Percentiles rank a stretch among this genome's conserved stretches.
Conservation (phyloP, 176 grass and related monocot genomes). For the Poa pratensis region DNA sequence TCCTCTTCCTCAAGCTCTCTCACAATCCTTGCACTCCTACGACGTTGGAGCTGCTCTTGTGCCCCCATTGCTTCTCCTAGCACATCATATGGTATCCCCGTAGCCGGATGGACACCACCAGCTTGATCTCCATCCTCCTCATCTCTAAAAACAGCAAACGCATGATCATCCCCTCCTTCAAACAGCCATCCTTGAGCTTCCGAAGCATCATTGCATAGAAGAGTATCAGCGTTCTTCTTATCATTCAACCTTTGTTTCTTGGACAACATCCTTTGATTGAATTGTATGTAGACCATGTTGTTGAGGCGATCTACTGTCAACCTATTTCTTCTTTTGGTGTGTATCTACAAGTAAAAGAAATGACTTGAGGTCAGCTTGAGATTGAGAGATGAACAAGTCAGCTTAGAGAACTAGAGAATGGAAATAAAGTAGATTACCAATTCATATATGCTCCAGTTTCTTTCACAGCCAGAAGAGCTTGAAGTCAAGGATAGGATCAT, state of each 20-base stretch:
- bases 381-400: not conserved
- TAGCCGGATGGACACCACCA: not conserved
- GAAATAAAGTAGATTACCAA: not conserved
- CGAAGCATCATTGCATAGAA: not conserved
- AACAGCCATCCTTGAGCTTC: not conserved
- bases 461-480: not conserved
- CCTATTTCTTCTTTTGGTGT: slow-evolving; percentile 10
- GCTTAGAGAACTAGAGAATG: not conserved
- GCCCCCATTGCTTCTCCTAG: not conserved
- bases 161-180: slow-evolving; percentile 7
- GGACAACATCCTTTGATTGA: not conserved
- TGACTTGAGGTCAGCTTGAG: too few species aligned
- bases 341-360: too few species aligned
- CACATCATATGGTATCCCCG: not conserved
- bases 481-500: not conserved
- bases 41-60: not conserved
- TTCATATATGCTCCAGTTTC: not conserved
- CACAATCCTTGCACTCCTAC: not conserved
- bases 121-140: not conserved
- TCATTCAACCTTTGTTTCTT: not conserved
- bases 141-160: not conserved
- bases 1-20: not conserved
- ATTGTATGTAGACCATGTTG: not conserved
- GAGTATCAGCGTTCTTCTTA: not conserved
- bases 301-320: not conserved